Conservation (phyloP, 1,284 basidiomycete species). For the Puccinia triticina region DNA sequence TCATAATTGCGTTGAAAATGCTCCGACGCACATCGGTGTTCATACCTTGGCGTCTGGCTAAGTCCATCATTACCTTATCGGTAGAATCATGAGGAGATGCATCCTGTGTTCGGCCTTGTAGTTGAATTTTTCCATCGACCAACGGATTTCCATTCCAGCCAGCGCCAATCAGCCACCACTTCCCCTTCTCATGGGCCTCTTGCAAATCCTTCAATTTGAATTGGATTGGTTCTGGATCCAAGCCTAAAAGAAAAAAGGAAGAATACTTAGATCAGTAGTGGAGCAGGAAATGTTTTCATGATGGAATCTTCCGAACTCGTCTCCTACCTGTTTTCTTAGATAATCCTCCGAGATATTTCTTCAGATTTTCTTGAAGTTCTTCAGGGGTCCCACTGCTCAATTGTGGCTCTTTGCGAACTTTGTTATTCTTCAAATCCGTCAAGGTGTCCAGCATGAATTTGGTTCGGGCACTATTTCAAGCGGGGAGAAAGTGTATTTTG, state of each 20-base stretch:
- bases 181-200: constrained; percentile 81
- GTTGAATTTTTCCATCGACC: constrained; percentile 53
- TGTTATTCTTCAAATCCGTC: constrained; percentile 86
- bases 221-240: constrained; percentile 79
- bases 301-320: background rate
- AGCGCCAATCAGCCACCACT: constrained; percentile 98
- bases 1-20: constrained; percentile 91
- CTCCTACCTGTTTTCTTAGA: constrained; percentile 73
- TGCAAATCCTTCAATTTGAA: constrained; percentile 82
- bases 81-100: constrained; percentile 57
- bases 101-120: constrained; percentile 63
- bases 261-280: constrained; percentile 10
- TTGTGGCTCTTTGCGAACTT: constrained; percentile 68
- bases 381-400: constrained; percentile 68
- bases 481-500: constrained; percentile 54
- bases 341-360: constrained; percentile 76
- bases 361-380: constrained; percentile 73
- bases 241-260: constrained; percentile 64
- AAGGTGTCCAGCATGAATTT: constrained; percentile 92
- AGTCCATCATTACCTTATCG: constrained; percentile 69
- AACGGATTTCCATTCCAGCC: constrained; percentile 93
- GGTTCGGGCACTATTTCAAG: constrained; percentile 70
- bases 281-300: background rate
- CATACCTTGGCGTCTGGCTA: constrained; percentile 94
- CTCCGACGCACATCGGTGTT: constrained; percentile 91